These are phyloP conservation scores for Astragalus glycyphyllos DNA, from an alignment of 306 rosid species.

Conservation along the genomic window DNA sequence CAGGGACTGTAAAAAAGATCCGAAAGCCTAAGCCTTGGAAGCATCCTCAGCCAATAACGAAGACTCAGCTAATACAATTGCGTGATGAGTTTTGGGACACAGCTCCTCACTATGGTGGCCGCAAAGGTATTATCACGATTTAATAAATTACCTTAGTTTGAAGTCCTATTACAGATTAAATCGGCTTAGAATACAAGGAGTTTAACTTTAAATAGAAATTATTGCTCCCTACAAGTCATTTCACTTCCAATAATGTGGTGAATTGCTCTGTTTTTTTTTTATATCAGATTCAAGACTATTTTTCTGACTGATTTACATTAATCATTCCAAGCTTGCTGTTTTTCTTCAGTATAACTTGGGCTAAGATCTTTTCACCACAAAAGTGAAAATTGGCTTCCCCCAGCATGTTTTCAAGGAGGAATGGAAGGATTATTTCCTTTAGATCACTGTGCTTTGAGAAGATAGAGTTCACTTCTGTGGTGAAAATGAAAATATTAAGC, in stretches of 20 bases:
- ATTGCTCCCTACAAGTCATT: conserved; percentile 8
- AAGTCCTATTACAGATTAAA: conserved; percentile 17
- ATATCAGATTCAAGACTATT: conserved; percentile 7
- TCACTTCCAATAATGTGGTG: conserved; percentile 24
- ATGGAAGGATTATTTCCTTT: conserved; percentile 16
- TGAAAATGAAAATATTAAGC: background rate
- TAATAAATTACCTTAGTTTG: conserved; percentile 18
- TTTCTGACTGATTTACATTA: conserved; percentile 19
- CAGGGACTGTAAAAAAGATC: conserved; percentile 78
- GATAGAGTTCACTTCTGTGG: background rate
- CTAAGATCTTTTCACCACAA: background rate
- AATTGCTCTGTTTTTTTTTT: conserved; percentile 23
- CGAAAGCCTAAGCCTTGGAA: conserved; percentile 99
- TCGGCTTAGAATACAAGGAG: conserved; percentile 24
- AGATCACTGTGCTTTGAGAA: too few relatives aligned
- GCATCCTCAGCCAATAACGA: conserved; percentile 96
- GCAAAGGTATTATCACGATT: conserved; percentile 65
- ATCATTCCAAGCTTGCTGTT: conserved; percentile 9
- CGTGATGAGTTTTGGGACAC: conserved; percentile 99
- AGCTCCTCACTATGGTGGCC: conserved; percentile 99
- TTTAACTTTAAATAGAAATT: conserved; percentile 26
- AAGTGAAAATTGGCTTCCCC: conserved; percentile 25
- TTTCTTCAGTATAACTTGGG: conserved; percentile 5
- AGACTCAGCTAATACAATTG: conserved; percentile 82
- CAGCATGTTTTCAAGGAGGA: background rate